phyloP scores from a whole-genome alignment of 2,329 filamentous ascomycete genomes.

The Rhinocladiella similis region DNA sequence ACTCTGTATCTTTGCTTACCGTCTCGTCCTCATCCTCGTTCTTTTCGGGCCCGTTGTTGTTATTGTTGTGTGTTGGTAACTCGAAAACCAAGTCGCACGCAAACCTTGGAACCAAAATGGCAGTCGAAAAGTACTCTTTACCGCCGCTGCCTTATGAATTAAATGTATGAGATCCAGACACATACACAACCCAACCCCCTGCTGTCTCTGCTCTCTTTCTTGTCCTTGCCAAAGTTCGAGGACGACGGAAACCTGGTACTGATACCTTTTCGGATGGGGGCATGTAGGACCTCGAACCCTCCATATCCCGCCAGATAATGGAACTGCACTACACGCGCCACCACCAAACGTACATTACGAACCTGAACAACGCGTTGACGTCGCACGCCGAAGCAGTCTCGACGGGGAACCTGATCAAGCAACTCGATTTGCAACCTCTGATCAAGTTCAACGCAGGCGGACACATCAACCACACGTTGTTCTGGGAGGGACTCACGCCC shows the following conservation, averaged over 20 bases:
- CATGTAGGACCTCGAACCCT: conserved; percentile 25
- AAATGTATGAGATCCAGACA: background rate
- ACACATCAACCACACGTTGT: conserved; percentile 64
- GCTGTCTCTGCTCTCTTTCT: too few relatives aligned
- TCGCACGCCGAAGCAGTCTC: conserved; percentile 62
- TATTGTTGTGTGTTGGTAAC: too few relatives aligned
- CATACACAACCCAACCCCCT: too few relatives aligned
- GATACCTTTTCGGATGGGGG: background rate
- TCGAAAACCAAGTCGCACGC: too few relatives aligned
- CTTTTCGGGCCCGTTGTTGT: too few relatives aligned
- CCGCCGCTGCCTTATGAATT: background rate
- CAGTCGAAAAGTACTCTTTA: background rate
- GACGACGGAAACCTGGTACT: too few relatives aligned
- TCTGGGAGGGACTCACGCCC: conserved; percentile 76
- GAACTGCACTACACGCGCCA: conserved; percentile 93
- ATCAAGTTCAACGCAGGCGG: conserved; percentile 68
- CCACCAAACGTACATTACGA: conserved; percentile 91
- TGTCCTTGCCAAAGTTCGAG: too few relatives aligned
- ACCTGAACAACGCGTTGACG: conserved; percentile 77
- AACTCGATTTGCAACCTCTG: conserved; percentile 59
- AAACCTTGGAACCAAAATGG: too few relatives aligned
- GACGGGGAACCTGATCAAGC: conserved; percentile 55
- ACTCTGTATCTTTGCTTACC: too few relatives aligned
- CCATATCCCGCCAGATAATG: conserved; percentile 89
- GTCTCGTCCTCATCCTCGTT: too few relatives aligned